Evolutionary conservation across 495 filamentous ascomycete species (phyloP).

Genomic region (Lepraria neglecta): DNA sequence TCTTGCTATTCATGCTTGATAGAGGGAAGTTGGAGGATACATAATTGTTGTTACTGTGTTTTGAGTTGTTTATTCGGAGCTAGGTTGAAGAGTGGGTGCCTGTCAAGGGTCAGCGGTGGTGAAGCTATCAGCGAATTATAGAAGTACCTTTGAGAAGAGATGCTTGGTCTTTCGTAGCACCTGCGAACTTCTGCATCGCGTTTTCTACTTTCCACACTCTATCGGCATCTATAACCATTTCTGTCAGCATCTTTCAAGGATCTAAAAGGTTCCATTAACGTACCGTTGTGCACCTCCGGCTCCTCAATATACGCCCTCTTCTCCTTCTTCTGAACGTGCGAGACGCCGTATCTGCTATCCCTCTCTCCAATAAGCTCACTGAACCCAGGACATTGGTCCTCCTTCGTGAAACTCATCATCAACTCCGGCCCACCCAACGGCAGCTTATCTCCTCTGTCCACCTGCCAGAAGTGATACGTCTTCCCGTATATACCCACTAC

Average conservation of each 20-base stretch:
- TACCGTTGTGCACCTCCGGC: conserved; percentile 53
- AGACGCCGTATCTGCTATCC: conserved; percentile 58
- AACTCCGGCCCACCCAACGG: conserved; percentile 69
- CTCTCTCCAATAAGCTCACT: conserved; percentile 55
- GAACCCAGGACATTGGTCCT: conserved; percentile 52
- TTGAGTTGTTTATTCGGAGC: background rate
- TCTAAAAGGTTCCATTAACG: conserved; percentile 15
- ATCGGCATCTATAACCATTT: conserved; percentile 41
- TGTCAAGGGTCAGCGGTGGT: background rate
- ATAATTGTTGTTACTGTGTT: background rate
- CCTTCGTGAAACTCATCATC: conserved; percentile 66
- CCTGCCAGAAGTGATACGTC: conserved; percentile 85
- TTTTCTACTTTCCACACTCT: conserved; percentile 34
- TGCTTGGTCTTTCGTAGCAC: background rate
- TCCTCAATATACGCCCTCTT: conserved; percentile 53
- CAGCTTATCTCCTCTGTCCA: conserved; percentile 69
- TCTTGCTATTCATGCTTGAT: conserved; percentile 17
- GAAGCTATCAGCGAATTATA: too few species aligned
- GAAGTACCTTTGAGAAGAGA: conserved; percentile 4
- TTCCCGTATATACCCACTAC: conserved; percentile 74
- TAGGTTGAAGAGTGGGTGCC: background rate
- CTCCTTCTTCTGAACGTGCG: conserved; percentile 56
- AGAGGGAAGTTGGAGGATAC: conserved; percentile 22
- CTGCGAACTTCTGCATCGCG: background rate
- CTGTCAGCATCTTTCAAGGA: background rate